Evolutionary conservation across 169 alveolate species (phyloP).

Genomic region (Perkinsus olseni): DNA sequence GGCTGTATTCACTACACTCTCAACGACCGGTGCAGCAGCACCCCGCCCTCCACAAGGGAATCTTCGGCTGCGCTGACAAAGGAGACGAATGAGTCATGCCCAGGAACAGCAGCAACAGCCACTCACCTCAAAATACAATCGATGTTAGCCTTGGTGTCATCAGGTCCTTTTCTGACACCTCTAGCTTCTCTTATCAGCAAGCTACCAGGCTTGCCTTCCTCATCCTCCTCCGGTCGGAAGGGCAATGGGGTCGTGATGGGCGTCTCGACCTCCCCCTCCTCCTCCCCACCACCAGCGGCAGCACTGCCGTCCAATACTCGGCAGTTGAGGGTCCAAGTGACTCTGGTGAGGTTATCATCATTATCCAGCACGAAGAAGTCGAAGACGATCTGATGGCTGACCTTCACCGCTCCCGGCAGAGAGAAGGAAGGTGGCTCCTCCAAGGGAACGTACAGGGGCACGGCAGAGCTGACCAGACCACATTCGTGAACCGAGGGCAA

Average conservation of each 20-base stretch:
- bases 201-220: background rate
- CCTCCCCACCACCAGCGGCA: background rate
- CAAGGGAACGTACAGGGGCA: background rate
- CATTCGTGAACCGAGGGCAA: background rate
- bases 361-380: background rate
- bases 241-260: background rate
- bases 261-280: background rate
- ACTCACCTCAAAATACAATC: background rate
- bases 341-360: background rate
- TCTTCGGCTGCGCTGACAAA: background rate
- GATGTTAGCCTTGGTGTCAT: background rate
- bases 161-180: background rate
- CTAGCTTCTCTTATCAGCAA: background rate
- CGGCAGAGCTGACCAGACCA: background rate
- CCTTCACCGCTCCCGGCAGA: background rate
- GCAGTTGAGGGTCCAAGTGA: background rate
- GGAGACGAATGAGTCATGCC: background rate
- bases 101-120: no score
- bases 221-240: background rate
- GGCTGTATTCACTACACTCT: background rate
- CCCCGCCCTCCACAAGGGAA: background rate
- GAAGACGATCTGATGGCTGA: background rate
- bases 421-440: background rate
- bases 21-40: background rate
- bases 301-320: background rate